A percentile compares a stretch with the other conserved stretches of the same genome.
These are phyloP conservation scores for Cryptococcus sp. DNA, from an alignment of 1,284 basidiomycete species.

Conservation along the genomic window DNA sequence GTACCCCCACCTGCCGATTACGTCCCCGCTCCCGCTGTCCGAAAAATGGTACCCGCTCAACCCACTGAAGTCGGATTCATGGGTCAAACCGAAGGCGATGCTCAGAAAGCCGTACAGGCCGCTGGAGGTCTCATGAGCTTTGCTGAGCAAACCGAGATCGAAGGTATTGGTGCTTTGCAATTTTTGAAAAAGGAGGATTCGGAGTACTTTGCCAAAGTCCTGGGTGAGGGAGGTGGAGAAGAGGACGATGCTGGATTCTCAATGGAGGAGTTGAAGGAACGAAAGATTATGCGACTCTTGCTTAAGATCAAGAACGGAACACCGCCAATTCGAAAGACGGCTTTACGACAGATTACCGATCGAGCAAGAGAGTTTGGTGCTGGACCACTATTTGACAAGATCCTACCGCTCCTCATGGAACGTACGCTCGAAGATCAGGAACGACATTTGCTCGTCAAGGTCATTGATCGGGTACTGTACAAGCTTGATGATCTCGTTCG, in stretches of 20 bases:
- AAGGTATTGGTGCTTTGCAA: constrained; percentile 91
- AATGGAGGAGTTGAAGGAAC: constrained; percentile 98
- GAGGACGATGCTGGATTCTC: constrained; percentile 78
- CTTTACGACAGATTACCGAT: constrained; percentile 97
- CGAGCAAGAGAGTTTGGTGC: constrained; percentile 98
- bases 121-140: constrained; percentile 76
- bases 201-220: constrained; percentile 94
- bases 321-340: constrained; percentile 95
- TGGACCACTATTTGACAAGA: constrained; percentile 99
- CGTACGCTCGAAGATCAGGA: constrained; percentile 98
- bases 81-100: constrained; percentile 89
- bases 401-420: constrained; percentile 97
- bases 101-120: constrained; percentile 76
- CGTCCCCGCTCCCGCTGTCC: constrained; percentile 62
- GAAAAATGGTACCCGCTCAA: constrained; percentile 51
- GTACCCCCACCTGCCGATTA: constrained; percentile 94
- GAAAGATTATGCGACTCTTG: constrained; percentile 99
- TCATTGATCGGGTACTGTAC: constrained; percentile 98
- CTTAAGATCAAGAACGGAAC: constrained; percentile 99
- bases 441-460: constrained; percentile 96
- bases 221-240: constrained; percentile 76
- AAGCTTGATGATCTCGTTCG: constrained; percentile 98
- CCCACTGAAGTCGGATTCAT: constrained; percentile 73
- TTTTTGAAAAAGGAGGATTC: constrained; percentile 99
- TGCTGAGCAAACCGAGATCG: constrained; percentile 96